These are phyloP conservation scores for Anisogramma anomala DNA, from an alignment of 2,329 filamentous ascomycete genomes.

Conservation along the genomic window DNA sequence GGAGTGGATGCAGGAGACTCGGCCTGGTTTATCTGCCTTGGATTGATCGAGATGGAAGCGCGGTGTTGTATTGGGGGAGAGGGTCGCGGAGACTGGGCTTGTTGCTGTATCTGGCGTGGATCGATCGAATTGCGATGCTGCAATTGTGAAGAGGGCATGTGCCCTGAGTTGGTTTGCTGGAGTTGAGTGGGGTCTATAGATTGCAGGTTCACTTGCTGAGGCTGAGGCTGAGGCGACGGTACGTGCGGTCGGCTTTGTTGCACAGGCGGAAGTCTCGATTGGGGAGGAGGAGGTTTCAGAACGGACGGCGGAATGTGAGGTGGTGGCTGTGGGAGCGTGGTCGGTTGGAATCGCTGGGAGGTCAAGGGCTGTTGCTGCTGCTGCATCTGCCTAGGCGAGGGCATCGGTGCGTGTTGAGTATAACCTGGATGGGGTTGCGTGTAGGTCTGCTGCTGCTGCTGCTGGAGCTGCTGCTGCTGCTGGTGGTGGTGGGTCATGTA, in stretches of 20 bases:
- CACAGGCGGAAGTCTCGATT: conserved; percentile 2
- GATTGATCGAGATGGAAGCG: neutral
- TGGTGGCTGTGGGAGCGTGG: conserved; percentile 8
- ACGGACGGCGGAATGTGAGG: conserved; percentile 13
- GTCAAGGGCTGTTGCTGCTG: conserved; percentile 20
- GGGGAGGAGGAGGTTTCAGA: conserved; percentile 6
- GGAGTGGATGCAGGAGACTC: neutral
- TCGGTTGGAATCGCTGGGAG: conserved; percentile 18
- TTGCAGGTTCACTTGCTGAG: neutral
- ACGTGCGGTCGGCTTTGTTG: conserved; percentile 3
- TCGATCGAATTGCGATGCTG: neutral
- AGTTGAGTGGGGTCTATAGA: neutral
- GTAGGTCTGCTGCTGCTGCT: conserved; percentile 10
- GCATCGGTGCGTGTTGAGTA: conserved; percentile 19
- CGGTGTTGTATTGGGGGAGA: neutral
- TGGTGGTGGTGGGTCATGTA: conserved; percentile 22
- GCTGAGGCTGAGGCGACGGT: neutral
- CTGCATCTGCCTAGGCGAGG: conserved; percentile 5
- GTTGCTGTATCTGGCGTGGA: neutral
- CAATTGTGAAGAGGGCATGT: neutral
- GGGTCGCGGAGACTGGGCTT: neutral
- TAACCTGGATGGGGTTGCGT: neutral
- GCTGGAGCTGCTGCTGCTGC: conserved; percentile 22
- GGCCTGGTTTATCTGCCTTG: neutral
- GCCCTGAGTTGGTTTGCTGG: neutral